Conservation (phyloP, 108 stramenopile species). For the Nannochloropsis gaditana region DNA sequence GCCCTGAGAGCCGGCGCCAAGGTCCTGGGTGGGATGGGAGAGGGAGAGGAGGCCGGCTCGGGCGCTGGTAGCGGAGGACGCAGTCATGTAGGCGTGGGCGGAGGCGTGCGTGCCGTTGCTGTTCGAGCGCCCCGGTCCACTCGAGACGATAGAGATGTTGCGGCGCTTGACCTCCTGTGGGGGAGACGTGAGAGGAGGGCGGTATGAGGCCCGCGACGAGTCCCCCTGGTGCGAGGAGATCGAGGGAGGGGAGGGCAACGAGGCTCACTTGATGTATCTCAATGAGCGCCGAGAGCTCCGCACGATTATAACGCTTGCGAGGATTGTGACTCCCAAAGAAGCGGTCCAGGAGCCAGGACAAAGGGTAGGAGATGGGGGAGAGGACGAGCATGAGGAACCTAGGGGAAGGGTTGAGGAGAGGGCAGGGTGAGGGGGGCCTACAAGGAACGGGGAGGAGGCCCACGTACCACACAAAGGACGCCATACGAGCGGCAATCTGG, state of each 20-base stretch:
- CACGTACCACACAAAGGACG: slow-evolving; percentile 64
- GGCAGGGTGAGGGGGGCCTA: neutral
- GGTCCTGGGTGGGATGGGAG: neutral
- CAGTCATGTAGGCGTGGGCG: neutral
- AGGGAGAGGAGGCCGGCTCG: neutral
- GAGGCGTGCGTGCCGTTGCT: neutral
- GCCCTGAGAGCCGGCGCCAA: neutral
- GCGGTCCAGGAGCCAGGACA: slow-evolving; percentile 70
- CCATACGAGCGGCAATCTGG: slow-evolving; percentile 40
- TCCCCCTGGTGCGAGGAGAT: neutral
- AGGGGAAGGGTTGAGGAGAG: neutral
- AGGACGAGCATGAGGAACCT: slow-evolving; percentile 64
- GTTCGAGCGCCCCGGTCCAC: neutral
- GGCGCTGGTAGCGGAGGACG: neutral
- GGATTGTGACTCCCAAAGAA: slow-evolving; percentile 20
- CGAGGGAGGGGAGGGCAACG: neutral
- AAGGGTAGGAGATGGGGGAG: slow-evolving; percentile 74
- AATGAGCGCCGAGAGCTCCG: slow-evolving; percentile 40
- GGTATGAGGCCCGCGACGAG: no score
- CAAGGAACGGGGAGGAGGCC: neutral
- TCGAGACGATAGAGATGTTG: neutral
- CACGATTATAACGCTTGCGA: slow-evolving; percentile 44
- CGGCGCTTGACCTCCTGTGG: slow-evolving; percentile 8
- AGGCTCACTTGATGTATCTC: slow-evolving; percentile 47
- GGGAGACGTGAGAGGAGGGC: neutral